These are phyloP conservation scores for Apophysomyces sp. DNA, from an alignment of 371 early-diverging fungal genomes.

Conservation along the genomic window DNA sequence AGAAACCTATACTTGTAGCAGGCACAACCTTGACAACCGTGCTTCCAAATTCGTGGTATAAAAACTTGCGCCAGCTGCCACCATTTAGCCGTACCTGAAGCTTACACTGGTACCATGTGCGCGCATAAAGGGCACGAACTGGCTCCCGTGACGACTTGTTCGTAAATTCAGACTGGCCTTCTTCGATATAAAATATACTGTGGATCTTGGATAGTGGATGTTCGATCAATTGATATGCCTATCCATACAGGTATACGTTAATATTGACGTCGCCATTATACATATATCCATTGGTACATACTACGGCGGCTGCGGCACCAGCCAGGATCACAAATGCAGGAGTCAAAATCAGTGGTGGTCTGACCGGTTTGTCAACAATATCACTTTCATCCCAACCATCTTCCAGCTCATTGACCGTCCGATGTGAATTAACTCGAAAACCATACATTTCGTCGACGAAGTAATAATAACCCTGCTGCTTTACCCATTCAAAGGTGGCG, in stretches of 20 bases:
- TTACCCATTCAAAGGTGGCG: conserved; percentile 76
- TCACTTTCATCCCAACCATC: conserved; percentile 23
- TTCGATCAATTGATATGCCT: conserved; percentile 74
- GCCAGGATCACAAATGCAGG: conserved; percentile 71
- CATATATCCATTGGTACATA: conserved; percentile 11
- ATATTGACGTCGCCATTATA: background rate
- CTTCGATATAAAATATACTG: conserved; percentile 67
- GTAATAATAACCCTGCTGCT: conserved; percentile 66
- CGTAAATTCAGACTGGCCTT: conserved; percentile 56
- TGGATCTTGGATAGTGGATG: conserved; percentile 73
- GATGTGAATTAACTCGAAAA: conserved; percentile 45
- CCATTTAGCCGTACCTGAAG: conserved; percentile 40
- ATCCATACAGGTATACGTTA: background rate
- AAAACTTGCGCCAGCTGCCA: conserved; percentile 55
- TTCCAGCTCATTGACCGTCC: conserved; percentile 30
- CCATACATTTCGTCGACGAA: conserved; percentile 61
- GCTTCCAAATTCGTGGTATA: conserved; percentile 65
- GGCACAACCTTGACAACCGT: conserved; percentile 70
- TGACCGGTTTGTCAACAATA: conserved; percentile 9
- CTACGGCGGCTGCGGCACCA: conserved; percentile 70
- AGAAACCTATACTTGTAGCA: conserved; percentile 71
- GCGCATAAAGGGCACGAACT: conserved; percentile 43
- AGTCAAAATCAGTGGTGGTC: conserved; percentile 59
- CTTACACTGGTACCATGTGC: conserved; percentile 56
- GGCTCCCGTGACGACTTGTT: conserved; percentile 35